Percentiles rank a stretch among this genome's conserved stretches.
Conservation (phyloP, 2,329 filamentous ascomycete genomes). For the Botrytis deweyae region DNA sequence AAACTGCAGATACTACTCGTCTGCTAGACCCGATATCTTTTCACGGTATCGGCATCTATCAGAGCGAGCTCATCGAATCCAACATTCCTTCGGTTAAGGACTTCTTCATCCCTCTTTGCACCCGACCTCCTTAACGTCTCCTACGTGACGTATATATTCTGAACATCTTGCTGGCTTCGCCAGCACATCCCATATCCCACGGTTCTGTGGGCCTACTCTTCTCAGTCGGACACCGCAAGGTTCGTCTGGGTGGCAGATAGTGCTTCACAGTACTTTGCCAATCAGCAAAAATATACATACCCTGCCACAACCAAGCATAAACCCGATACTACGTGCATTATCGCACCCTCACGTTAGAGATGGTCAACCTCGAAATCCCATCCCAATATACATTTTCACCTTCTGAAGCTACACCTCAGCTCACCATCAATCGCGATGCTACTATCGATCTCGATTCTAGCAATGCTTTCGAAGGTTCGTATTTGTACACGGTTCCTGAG, state of each 20-base stretch:
- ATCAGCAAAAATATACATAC: slow-evolving; percentile 15
- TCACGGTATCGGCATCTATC: slow-evolving; percentile 81
- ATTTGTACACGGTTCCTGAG: not conserved
- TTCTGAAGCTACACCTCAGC: slow-evolving; percentile 78
- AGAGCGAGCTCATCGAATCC: slow-evolving; percentile 63
- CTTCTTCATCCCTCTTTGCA: slow-evolving; percentile 78
- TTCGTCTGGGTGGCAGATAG: slow-evolving; percentile 98
- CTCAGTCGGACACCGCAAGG: slow-evolving; percentile 89
- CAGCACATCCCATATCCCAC: slow-evolving; percentile 66
- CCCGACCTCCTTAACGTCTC: slow-evolving; percentile 89
- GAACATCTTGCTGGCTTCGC: slow-evolving; percentile 65
- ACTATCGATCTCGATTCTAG: slow-evolving; percentile 88
- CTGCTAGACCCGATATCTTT: slow-evolving; percentile 82
- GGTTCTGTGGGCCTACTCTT: slow-evolving; percentile 92
- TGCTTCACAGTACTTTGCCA: slow-evolving; percentile 71
- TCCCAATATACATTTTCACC: slow-evolving; percentile 80
- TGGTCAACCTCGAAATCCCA: slow-evolving; percentile 81
- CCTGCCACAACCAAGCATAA: slow-evolving; percentile 5
- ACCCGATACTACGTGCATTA: slow-evolving; percentile 25
- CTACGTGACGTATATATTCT: slow-evolving; percentile 58
- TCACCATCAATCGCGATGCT: slow-evolving; percentile 96
- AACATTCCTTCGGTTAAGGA: slow-evolving; percentile 85
- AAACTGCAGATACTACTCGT: slow-evolving; percentile 63
- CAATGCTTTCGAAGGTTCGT: slow-evolving; percentile 89
- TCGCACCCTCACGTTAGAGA: slow-evolving; percentile 52